These are phyloP conservation scores for Backusella tuberculispora DNA, from an alignment of 192 early-diverging fungal genomes.

Conservation along the genomic window DNA sequence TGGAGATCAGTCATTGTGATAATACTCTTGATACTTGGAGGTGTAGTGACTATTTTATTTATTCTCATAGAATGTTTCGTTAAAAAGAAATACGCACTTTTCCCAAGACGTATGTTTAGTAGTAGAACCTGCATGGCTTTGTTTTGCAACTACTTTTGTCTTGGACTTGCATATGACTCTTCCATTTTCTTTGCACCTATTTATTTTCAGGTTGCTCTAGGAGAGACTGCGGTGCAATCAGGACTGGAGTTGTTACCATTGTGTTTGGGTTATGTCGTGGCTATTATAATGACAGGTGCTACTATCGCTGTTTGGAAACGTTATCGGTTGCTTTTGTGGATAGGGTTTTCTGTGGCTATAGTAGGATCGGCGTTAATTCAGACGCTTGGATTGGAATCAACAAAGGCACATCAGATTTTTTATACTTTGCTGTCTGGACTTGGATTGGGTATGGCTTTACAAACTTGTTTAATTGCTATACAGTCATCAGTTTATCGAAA, in stretches of 20 bases:
- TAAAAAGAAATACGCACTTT: slow-evolving; percentile 54
- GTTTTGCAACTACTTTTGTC: slow-evolving; percentile 46
- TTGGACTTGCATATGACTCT: slow-evolving; percentile 26
- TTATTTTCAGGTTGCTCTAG: slow-evolving; percentile 78
- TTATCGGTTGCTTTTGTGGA: slow-evolving; percentile 65
- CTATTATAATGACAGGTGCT: slow-evolving; percentile 66
- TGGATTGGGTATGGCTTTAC: slow-evolving; percentile 76
- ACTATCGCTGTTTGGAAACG: slow-evolving; percentile 58
- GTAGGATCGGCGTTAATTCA: slow-evolving; percentile 65
- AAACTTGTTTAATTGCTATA: slow-evolving; percentile 67
- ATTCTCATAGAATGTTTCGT: slow-evolving; percentile 67
- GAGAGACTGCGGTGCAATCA: slow-evolving; percentile 64
- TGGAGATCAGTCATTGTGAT: slow-evolving; percentile 69
- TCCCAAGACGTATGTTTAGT: slow-evolving; percentile 65
- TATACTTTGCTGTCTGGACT: slow-evolving; percentile 70
- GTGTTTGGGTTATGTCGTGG: slow-evolving; percentile 67
- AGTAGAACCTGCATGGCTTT: slow-evolving; percentile 48
- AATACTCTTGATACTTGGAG: slow-evolving; percentile 57
- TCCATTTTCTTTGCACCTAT: slow-evolving; percentile 71
- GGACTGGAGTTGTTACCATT: slow-evolving; percentile 79
- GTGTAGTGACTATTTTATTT: slow-evolving; percentile 54
- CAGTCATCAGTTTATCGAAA: slow-evolving; percentile 63
- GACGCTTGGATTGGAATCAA: slow-evolving; percentile 50
- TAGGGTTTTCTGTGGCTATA: slow-evolving; percentile 61
- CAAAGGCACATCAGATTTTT: slow-evolving; percentile 55